Conservation (phyloP, 2,329 filamentous ascomycete genomes). For the Cladosporium sp. region DNA sequence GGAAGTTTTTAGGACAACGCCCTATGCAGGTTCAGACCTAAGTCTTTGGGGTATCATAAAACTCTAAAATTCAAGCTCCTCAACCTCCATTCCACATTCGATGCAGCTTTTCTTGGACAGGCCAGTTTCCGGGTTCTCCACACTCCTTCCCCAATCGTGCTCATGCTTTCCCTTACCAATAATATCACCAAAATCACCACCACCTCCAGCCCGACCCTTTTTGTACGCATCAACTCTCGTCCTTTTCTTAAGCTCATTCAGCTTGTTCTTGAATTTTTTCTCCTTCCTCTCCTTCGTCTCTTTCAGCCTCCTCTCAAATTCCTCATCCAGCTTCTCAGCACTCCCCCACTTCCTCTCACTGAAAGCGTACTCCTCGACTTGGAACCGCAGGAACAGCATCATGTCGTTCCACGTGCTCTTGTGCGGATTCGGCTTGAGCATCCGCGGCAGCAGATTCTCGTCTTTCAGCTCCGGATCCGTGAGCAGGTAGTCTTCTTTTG, state of each 20-base stretch:
- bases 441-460: constrained; percentile 75
- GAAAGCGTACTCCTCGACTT: constrained; percentile 92
- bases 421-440: constrained; percentile 88
- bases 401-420: constrained; percentile 97
- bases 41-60: constrained; percentile 18
- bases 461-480: constrained; percentile 95
- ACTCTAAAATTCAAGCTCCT: constrained; percentile 58
- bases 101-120: constrained; percentile 72
- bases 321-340: constrained; percentile 75
- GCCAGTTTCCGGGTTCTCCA: constrained; percentile 61
- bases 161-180: constrained; percentile 69
- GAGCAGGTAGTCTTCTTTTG: constrained; percentile 87
- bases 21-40: neutral
- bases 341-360: constrained; percentile 82
- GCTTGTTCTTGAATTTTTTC: constrained; percentile 83
- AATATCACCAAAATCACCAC: constrained; percentile 68
- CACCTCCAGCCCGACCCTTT: constrained; percentile 56
- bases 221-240: constrained; percentile 88
- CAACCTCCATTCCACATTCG: constrained; percentile 64
- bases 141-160: constrained; percentile 72
- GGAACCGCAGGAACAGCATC: constrained; percentile 92
- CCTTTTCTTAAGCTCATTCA: constrained; percentile 86
- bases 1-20: neutral
- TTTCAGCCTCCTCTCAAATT: constrained; percentile 73
- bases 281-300: constrained; percentile 85